A percentile compares a stretch with the other conserved stretches of the same genome.
phyloP scores from a whole-genome alignment of 164 flowering plant species.

The Kalanchoe fedtschenkoi region DNA sequence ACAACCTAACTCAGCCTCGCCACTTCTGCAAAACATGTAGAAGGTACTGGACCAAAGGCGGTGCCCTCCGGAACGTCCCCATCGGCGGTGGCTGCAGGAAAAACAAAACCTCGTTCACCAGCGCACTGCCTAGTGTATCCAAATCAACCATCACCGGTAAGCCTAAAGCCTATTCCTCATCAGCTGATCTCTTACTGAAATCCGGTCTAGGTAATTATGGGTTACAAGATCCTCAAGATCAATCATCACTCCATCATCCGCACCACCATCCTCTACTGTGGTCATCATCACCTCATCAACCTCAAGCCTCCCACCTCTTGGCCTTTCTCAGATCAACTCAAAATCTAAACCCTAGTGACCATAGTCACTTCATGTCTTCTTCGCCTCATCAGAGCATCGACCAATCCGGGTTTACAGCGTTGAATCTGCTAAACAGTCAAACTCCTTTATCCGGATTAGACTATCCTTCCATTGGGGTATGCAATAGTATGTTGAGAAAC shows the following conservation, averaged over 20 bases:
- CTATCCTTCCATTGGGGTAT: no score
- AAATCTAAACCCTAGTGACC: neutral
- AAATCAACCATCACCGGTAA: neutral
- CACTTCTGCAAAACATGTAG: constrained; percentile 3
- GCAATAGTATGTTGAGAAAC: neutral
- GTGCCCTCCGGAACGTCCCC: constrained; percentile 1
- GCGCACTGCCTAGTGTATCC: no score
- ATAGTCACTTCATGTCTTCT: neutral
- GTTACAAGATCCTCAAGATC: neutral
- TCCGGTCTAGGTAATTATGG: neutral
- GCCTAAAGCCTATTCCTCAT: neutral
- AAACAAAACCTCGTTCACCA: neutral
- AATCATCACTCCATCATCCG: neutral
- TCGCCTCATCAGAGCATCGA: neutral
- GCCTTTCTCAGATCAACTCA: constrained; percentile 1
- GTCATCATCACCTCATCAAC: neutral
- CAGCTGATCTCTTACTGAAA: neutral
- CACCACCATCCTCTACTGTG: neutral
- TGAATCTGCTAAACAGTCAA: neutral
- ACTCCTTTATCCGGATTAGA: neutral
- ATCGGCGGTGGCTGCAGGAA: constrained; percentile 3
- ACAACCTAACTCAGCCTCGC: constrained; percentile 6
- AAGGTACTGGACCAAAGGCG: constrained; percentile 4
- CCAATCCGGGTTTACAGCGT: neutral
- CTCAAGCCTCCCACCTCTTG: constrained; percentile 3